Conservation (phyloP, 2,329 filamentous ascomycete genomes). For the Aspergillus glaucus region DNA sequence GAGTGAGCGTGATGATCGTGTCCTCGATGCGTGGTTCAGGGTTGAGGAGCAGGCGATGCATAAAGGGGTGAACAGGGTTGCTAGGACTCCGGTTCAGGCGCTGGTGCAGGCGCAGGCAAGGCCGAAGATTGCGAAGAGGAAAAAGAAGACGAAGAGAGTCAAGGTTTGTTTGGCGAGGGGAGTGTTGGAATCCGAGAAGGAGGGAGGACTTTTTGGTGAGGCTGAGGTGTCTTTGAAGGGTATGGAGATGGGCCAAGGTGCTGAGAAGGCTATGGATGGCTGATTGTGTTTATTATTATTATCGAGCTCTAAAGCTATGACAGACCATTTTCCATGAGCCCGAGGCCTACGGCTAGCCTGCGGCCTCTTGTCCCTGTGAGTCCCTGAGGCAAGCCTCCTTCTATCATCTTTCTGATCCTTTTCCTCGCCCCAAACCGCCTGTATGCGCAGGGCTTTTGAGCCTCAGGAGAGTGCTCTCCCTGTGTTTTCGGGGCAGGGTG, state of each 20-base stretch:
- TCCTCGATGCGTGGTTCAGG: constrained; percentile 4
- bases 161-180: not conserved
- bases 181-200: not conserved
- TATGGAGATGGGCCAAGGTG: not conserved
- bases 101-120: not conserved
- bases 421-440: too few relatives aligned
- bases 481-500: too few relatives aligned
- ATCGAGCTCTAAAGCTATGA: too few relatives aligned
- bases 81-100: not conserved
- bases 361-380: too few relatives aligned
- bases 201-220: not conserved
- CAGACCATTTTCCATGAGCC: too few relatives aligned
- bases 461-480: too few relatives aligned
- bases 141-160: not conserved
- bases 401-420: too few relatives aligned
- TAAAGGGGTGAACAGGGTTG: not conserved
- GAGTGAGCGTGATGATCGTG: not conserved
- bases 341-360: too few relatives aligned
- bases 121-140: not conserved
- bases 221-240: not conserved
- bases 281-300: too few relatives aligned
- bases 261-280: not conserved
- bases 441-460: too few relatives aligned
- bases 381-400: too few relatives aligned
- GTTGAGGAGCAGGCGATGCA: constrained; percentile 4